Evolutionary conservation across 176 grass and related monocot genomes (phyloP).

Genomic region (Oryza meridionalis): DNA sequence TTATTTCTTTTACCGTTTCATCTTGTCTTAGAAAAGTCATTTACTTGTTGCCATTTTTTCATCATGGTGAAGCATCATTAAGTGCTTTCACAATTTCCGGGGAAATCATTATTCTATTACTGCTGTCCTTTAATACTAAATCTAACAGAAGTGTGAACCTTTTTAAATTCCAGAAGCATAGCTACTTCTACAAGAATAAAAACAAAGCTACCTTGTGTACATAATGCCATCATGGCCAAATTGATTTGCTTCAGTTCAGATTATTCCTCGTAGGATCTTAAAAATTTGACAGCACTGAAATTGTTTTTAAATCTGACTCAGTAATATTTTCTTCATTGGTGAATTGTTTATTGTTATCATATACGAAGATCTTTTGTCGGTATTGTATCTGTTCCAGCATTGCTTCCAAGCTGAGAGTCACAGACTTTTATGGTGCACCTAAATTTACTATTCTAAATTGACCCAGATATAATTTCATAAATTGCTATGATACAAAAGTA

Average conservation of each 20-base stretch:
- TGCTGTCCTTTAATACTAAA: conserved; percentile 3
- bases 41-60: neutral
- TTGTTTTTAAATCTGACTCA: neutral
- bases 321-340: neutral
- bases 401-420: conserved; percentile 8
- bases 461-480: conserved; percentile 4
- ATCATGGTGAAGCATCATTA: conserved; percentile 13
- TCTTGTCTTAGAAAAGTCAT: neutral
- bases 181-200: conserved; percentile 9
- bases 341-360: neutral
- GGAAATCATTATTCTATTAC: neutral
- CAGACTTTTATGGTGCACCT: neutral
- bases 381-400: neutral
- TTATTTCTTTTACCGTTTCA: conserved; percentile 2
- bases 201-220: neutral
- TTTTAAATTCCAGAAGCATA: neutral
- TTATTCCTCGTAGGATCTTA: neutral
- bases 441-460: neutral
- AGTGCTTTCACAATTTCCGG: neutral
- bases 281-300: neutral
- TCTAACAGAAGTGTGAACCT: neutral
- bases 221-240: neutral
- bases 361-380: neutral
- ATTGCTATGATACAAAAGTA: neutral
- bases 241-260: neutral